These are phyloP conservation scores for Lodderomyces margitis DNA, from an alignment of 1,139 yeast species.

Conservation along the genomic window DNA sequence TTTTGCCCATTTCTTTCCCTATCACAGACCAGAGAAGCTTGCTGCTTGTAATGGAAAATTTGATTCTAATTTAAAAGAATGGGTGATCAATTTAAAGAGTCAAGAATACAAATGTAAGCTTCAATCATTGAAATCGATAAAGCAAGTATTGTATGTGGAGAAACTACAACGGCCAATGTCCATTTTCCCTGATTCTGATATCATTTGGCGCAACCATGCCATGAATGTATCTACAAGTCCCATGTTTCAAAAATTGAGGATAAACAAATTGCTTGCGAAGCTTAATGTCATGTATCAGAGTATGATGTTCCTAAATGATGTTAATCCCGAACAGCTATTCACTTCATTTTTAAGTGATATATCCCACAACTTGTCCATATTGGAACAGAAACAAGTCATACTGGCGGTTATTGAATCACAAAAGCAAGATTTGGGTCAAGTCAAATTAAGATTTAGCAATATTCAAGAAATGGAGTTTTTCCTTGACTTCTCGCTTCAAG, in stretches of 20 bases:
- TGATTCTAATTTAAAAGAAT: conserved; percentile 31
- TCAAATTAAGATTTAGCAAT: conserved; percentile 25
- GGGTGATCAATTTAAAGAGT: conserved; percentile 31
- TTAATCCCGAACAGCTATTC: conserved; percentile 17
- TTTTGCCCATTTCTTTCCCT: conserved; percentile 27
- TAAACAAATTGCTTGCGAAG: conserved; percentile 48
- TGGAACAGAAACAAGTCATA: conserved; percentile 32
- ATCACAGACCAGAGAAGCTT: conserved; percentile 9
- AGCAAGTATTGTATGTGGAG: conserved; percentile 30
- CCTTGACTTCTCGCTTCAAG: conserved; percentile 50
- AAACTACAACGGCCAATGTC: conserved; percentile 36
- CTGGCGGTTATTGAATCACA: conserved; percentile 18
- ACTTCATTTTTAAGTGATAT: conserved; percentile 10
- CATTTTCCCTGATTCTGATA: conserved; percentile 37
- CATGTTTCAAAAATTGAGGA: conserved; percentile 33
- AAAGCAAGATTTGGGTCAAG: conserved; percentile 21
- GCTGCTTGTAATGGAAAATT: conserved; percentile 37
- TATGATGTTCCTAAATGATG: conserved; percentile 27
- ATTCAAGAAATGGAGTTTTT: conserved; percentile 55
- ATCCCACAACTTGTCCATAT: conserved; percentile 27
- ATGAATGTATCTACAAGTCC: conserved; percentile 28
- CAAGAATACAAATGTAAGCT: conserved; percentile 18
- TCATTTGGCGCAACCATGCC: conserved; percentile 39
- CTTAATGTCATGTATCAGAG: conserved; percentile 48
- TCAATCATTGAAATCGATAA: conserved; percentile 41